Base-by-base conservation (phyloP, 192 early-diverging fungal genomes). In the Kickxella alabastrina region DNA sequence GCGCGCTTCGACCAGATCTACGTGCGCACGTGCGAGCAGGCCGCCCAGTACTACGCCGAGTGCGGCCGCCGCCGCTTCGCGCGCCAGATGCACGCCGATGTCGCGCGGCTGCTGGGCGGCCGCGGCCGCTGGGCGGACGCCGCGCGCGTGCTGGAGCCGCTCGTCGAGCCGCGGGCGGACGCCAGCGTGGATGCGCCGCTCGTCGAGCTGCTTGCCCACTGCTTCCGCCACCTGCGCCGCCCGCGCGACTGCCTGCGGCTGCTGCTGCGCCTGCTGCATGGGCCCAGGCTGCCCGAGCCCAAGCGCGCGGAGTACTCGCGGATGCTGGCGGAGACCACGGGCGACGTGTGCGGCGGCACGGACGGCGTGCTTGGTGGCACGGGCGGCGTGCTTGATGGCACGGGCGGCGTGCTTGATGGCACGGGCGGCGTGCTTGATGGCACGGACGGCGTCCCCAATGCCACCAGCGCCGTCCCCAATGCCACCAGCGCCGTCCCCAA, bases 1-100 rank as follows among this genome's bases (percentile, higher is more conserved):
- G 59, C 43, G 35, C 49, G 63, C 13, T 79, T 75, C 22, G 77
- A 79, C 56, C 61, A 79, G 39, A 59, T 79, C 18, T 79, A 79
- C 31, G 29, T 63, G 12, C 54, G 60, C 24, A 67, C 67, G 19
- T 70, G 62, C 63, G 65, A 75, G 41, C 65, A 75, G 62, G 77
- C 71, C 1, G 60, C 68, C 31, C 66, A 65, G 42, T 79, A 79
- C 63, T 79, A 60, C 37, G 42, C 40, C 22, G 71, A 75, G 26
- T 63, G 70, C 43, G 65, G 59, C 19, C 66, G 77, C 0, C 28
- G 41, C 10, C 62, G 77, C 32, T 66, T 75, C 31, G 65, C 71
- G 8, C 65, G 59, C 22, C 60, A 57, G 22, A 31, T 75, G 57
- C 70, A 55, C 10, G 62, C 59, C 49, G 71, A 75, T 22, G 40